phyloP scores from a whole-genome alignment of 805 yeast species.

The Kodamaea sagamina region DNA sequence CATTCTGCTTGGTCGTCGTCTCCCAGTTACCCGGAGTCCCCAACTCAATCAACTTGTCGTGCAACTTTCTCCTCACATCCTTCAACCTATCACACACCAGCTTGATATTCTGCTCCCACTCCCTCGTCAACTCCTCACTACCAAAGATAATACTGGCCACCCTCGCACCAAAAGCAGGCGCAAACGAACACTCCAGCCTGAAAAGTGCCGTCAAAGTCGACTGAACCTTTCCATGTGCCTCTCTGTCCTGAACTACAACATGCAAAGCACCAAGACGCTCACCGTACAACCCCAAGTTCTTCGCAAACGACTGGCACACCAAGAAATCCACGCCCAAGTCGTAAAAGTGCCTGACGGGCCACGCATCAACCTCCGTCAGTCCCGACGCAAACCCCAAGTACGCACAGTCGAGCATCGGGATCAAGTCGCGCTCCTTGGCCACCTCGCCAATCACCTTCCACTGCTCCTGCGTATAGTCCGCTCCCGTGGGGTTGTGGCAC shows the following conservation, averaged over 20 bases:
- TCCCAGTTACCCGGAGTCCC: slow-evolving; percentile 49
- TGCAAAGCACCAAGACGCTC: slow-evolving; percentile 43
- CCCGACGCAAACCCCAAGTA: slow-evolving; percentile 46
- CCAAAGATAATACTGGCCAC: slow-evolving; percentile 29
- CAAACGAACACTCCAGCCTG: slow-evolving; percentile 46
- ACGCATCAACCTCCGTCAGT: slow-evolving; percentile 32
- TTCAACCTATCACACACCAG: slow-evolving; percentile 34
- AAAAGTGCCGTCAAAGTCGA: slow-evolving; percentile 34
- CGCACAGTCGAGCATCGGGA: slow-evolving; percentile 42
- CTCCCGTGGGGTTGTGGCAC: slow-evolving; percentile 49
- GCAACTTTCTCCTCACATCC: slow-evolving; percentile 31
- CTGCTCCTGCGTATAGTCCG: slow-evolving; percentile 38
- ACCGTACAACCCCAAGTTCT: slow-evolving; percentile 44
- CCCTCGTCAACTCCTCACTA: slow-evolving; percentile 8
- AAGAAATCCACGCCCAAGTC: slow-evolving; percentile 27
- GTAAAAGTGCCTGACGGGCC: slow-evolving; percentile 39
- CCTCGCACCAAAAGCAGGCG: slow-evolving; percentile 50
- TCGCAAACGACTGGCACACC: slow-evolving; percentile 42
- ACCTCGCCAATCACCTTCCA: slow-evolving; percentile 35
- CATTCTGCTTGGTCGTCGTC: slow-evolving; percentile 36
- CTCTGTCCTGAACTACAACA: slow-evolving; percentile 27
- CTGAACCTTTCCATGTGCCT: slow-evolving; percentile 19
- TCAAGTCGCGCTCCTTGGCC: slow-evolving; percentile 26
- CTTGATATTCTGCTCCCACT: slow-evolving; percentile 41
- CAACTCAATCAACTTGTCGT: slow-evolving; percentile 31